Evolutionary conservation across 1,284 basidiomycete species (phyloP), one percentile per base, ranked within the genome.

Genomic region (Wolfiporia cocos): DNA sequence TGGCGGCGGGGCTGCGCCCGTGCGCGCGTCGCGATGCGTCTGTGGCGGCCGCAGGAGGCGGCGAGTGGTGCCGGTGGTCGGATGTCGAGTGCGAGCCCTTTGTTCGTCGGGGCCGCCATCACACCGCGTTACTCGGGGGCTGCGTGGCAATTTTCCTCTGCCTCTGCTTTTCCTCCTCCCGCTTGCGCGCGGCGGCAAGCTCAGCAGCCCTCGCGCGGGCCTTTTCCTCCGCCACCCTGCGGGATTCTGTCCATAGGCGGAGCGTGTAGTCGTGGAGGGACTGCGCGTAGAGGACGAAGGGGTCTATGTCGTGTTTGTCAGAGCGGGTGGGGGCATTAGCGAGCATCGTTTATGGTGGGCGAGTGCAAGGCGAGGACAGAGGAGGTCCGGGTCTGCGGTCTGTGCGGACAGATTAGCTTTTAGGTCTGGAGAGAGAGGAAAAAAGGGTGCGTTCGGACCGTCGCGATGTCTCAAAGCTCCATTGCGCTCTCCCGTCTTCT

Each of bases 231-330:
- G 72, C 74, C 43, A 69, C 57, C 49, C 73, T 70, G 52, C 78
- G 67, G 10, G 81, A 80, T 55, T 84, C 77, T 37, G 75, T 76
- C 81, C 81, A 85, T 35, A 82, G 67, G 31, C 59, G 68, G 41
- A 83, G 71, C 24, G 81, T 86, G 51, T 83, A 84, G 44, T 81
- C 70, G 56, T 83, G 77, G 28, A 85, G 61, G 33, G 79, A 70
- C 49, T 73, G 74, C 11, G 82, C 74, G 56, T 85, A 85, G 28
- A 66, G 62, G 37, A 68, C 57, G 52, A 81, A 58, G 1, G 63
- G 55, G 37, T 64, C 62, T 19, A 49, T 35, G 14, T 56, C 51
- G 30, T 21, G 26, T 14, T 41, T 38, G 26, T 37, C 24, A 28
- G 21, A 39, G 18, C 39, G 4, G 7, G 43, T 14, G 17, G 47